A percentile compares a stretch with the other conserved stretches of the same genome.
These are phyloP conservation scores for Fusarium coicis DNA, from an alignment of 2,329 filamentous ascomycete species.

Conservation along the genomic window DNA sequence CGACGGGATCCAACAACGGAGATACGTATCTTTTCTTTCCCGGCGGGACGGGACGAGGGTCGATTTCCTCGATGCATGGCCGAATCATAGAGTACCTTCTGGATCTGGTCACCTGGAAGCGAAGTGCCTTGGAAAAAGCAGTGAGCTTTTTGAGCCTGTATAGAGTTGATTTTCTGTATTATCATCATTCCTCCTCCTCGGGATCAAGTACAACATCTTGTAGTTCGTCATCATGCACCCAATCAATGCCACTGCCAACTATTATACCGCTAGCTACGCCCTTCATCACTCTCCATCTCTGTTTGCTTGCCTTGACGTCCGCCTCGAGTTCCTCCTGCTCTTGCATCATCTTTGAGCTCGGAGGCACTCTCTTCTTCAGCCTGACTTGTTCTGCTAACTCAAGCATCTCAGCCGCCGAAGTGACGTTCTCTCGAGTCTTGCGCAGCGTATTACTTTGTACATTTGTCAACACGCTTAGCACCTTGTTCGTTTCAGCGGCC, in stretches of 20 bases:
- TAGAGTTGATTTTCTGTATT: neutral
- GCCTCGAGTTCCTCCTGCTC: conserved; percentile 69
- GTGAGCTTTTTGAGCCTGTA: neutral
- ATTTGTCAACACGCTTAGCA: conserved; percentile 63
- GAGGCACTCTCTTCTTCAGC: conserved; percentile 62
- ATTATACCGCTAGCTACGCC: conserved; percentile 81
- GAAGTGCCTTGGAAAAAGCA: neutral
- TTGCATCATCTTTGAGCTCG: conserved; percentile 61
- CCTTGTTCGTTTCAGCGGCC: conserved; percentile 61
- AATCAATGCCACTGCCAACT: conserved; percentile 84
- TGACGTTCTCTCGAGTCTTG: conserved; percentile 68
- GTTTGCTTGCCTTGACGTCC: conserved; percentile 70
- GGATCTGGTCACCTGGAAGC: neutral
- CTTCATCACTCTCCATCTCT: conserved; percentile 80
- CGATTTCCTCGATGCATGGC: neutral
- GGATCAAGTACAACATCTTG: conserved; percentile 77
- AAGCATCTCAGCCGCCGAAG: conserved; percentile 71
- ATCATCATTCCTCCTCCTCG: conserved; percentile 56
- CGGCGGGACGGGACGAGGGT: conserved; percentile 19
- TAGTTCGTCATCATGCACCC: conserved; percentile 76
- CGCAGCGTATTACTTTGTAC: conserved; percentile 68
- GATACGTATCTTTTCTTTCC: conserved; percentile 32
- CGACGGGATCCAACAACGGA: neutral
- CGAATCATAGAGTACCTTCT: neutral
- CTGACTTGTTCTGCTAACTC: conserved; percentile 68